Conservation (phyloP, 2,329 filamentous ascomycete species). For the Elsinoe necatrix region DNA sequence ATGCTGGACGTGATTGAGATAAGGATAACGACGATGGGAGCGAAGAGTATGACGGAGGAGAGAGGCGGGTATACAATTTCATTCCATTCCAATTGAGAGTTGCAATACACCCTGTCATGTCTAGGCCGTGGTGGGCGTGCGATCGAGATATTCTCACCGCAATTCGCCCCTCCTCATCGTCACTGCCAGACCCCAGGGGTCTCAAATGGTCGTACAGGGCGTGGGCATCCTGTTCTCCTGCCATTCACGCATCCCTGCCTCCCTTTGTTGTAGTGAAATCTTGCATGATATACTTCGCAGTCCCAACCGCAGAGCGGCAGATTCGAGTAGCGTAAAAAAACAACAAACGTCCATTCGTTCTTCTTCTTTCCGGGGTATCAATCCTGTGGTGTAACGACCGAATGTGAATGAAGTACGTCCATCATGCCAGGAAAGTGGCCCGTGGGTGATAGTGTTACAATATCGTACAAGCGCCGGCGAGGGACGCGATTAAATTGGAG, state of each 20-base stretch:
- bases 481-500: slow-evolving; percentile 2
- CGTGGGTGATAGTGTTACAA: slow-evolving; percentile 8
- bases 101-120: neutral
- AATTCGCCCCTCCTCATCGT: neutral
- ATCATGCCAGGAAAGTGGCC: neutral
- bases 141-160: neutral
- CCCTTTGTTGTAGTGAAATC: neutral
- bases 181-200: neutral
- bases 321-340: neutral
- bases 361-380: slow-evolving; percentile 11
- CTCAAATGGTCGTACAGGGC: neutral
- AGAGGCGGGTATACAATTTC: neutral
- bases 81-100: neutral
- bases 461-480: slow-evolving; percentile 11
- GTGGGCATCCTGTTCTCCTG: neutral
- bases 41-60: neutral
- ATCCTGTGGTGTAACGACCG: slow-evolving; percentile 7
- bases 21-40: neutral
- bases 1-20: neutral
- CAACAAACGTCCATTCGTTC: neutral
- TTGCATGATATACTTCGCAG: neutral
- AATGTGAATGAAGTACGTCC: neutral
- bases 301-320: neutral
- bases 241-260: neutral
- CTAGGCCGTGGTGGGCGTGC: neutral